Evolutionary conservation across 768 basidiomycete species (phyloP), one percentile per base, ranked within the genome.

Genomic region (Megacollybia marginata): DNA sequence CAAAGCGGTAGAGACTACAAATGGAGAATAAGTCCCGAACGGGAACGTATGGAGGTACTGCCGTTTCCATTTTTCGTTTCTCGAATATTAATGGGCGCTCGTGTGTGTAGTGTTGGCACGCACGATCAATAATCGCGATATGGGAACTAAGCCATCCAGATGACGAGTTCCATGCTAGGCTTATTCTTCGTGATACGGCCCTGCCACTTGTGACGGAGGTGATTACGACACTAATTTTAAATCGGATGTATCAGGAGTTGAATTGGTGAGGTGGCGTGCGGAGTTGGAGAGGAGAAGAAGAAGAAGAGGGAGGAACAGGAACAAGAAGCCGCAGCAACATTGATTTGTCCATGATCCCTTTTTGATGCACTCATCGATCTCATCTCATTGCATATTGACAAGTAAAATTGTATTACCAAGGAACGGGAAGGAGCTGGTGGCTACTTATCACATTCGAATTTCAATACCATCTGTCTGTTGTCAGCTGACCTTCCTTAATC

Each of bases 131-230:
- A 15, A 59, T 88, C 42, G 88, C 88, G 0, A 67, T 74, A 19
- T 91, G 86, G 83, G 86, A 88, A 58, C 62, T 77, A 45, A 76
- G 73, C 52, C 65, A 76, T 7, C 76, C 81, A 13, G 70, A 73
- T 36, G 77, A 80, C 51, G 71, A 79, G 13, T 79, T 75, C 63
- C 68, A 73, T 52, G 86, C 85, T 4, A 72, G 73, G 46, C 66
- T 89, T 46, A 79, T 75, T 15, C 69, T 91, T 59, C 76, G 69
- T 55, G 69, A 75, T 11, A 65, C 76, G 31, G 82, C 77, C 40
- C 72, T 89, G 48, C 64, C 74, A 19, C 61, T 87, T 52, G 73
- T 87, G 50, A 91, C 88, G 9, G 88, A 91, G 63, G 79, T 91
- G 55, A 62, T 90, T 56, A 84, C 88, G 9, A 86, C 85, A 4